A percentile compares a stretch with the other conserved stretches of the same genome.
phyloP scores from a whole-genome alignment of 179 eudicot genomes.

The Amaranthus tricolor region DNA sequence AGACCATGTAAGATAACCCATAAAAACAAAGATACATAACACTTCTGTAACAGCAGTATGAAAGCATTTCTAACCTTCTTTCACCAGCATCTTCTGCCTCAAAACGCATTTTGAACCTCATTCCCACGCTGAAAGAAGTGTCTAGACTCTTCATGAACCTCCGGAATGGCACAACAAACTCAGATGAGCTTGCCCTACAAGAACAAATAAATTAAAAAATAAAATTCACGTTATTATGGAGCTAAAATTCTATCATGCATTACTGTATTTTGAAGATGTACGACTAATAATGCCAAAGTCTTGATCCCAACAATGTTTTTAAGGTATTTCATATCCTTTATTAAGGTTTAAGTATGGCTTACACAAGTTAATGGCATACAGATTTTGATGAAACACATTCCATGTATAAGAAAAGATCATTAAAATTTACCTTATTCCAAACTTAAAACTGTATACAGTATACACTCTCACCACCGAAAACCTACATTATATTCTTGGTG shows the following conservation, averaged over 20 bases:
- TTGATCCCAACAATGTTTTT: background rate
- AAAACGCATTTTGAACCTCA: slow-evolving; percentile 78
- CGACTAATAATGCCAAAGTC: too few relatives aligned
- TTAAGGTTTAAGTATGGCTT: background rate
- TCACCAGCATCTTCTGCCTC: slow-evolving; percentile 91
- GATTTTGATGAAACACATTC: too few relatives aligned
- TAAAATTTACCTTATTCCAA: background rate
- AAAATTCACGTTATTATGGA: background rate
- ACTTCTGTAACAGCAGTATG: background rate
- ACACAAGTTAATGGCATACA: too few relatives aligned
- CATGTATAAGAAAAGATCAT: background rate
- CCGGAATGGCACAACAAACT: slow-evolving; percentile 61
- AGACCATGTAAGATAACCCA: slow-evolving; percentile 2
- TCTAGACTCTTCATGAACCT: slow-evolving; percentile 67
- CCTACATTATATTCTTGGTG: background rate
- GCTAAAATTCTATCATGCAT: background rate
- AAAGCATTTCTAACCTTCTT: slow-evolving; percentile 48
- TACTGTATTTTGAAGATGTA: background rate
- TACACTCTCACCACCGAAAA: background rate
- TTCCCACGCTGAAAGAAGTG: slow-evolving; percentile 51
- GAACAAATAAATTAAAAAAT: slow-evolving; percentile 15
- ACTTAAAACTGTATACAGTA: background rate
- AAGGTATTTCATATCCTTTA: background rate
- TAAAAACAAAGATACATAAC: background rate
- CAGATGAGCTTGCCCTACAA: slow-evolving; percentile 74